Evolutionary conservation across 495 filamentous ascomycete species (phyloP), one percentile per base, ranked within the genome.

Genomic region (Podospora didyma): DNA sequence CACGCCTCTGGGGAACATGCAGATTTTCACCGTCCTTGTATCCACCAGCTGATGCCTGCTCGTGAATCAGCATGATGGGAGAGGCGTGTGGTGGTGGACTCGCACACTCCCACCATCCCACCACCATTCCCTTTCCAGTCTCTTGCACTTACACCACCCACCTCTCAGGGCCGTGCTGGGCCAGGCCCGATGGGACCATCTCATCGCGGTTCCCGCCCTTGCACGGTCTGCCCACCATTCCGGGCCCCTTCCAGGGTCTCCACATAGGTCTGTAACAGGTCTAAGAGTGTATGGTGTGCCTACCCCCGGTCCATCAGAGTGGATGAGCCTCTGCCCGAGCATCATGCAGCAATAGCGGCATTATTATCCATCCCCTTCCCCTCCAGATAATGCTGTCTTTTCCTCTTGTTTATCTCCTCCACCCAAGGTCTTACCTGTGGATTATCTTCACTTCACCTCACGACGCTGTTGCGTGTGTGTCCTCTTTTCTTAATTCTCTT

Each of bases 381-480:
- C 64, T 64, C 69, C 53, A 24, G 26, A 50, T 58, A 44, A 65
- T 64, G 63, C 57, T 58, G 56, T 61, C 51, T 63, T 65, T 68
- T 67, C 59, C 66, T 67, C 54, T 74, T 72, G 60, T 71, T 64
- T 67, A 68, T 68, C 46, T 62, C 69, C 60, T 69, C 64, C 70
- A 63, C 68, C 67, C 64, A 66, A 69, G 74, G 69, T 70, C 62
- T 55, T 48, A 69, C 58, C 56, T 68, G 62, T 71, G 62, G 66
- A 74, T 31, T 71, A 67, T 63, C 61, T 59, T 54, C 50, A 62
- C 60, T 58, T 70, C 49, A 66, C 63, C 69, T 73, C 69, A 78
- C 70, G 71, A 69, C 70, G 68, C 65, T 68, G 73, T 75, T 69
- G 75, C 70, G 75, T 72, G 68, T 75, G 71, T 75, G 66, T 69